phyloP scores from a whole-genome alignment of 192 early-diverging fungal genomes.

The Podila epigama region DNA sequence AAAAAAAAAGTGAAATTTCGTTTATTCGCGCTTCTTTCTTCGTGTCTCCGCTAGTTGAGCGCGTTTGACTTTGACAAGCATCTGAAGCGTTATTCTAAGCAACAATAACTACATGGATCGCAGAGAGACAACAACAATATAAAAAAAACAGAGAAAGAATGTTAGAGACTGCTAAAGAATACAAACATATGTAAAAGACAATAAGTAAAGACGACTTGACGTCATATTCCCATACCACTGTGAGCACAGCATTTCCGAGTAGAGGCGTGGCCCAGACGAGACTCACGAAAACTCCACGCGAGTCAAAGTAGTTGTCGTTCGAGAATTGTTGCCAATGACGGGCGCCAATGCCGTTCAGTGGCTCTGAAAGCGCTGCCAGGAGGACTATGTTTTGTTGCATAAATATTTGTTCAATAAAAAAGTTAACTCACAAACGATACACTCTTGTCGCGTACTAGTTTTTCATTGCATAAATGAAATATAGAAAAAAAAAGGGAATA shows the following conservation, averaged over 20 bases:
- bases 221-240: conserved; percentile 27
- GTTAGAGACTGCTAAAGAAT: not conserved
- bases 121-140: not conserved
- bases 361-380: conserved; percentile 53
- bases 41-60: conserved; percentile 35
- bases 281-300: conserved; percentile 52
- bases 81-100: conserved; percentile 29
- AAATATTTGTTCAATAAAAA: not conserved
- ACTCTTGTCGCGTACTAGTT: too few relatives aligned
- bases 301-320: conserved; percentile 59
- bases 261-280: conserved; percentile 53
- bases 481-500: not conserved
- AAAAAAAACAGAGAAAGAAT: not conserved
- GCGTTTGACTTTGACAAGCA: conserved; percentile 51
- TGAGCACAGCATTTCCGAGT: conserved; percentile 48
- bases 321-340: conserved; percentile 55
- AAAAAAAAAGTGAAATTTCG: not conserved
- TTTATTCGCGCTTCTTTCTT: conserved; percentile 35
- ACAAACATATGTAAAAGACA: not conserved
- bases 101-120: conserved; percentile 38
- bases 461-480: too few relatives aligned
- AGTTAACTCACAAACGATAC: not conserved
- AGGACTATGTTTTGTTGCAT: conserved; percentile 35
- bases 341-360: conserved; percentile 48
- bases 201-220: too few relatives aligned